Evolutionary conservation across 257 asterid genomes (phyloP), one percentile per base, ranked within the genome.

Genomic region (Solanum pimpinellifolium): DNA sequence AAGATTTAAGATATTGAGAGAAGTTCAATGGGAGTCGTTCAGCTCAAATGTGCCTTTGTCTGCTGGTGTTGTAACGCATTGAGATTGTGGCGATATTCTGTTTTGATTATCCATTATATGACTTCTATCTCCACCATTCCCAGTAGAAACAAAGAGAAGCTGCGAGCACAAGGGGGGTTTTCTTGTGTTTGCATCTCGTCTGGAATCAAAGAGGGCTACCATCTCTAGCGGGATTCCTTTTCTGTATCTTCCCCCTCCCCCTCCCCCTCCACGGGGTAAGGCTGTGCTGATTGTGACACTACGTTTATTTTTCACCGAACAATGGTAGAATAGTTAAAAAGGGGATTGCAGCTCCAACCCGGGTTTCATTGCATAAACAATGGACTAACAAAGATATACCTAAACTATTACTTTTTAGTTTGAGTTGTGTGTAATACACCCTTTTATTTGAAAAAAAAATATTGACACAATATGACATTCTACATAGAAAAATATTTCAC

Each of bases 11-110:
- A 87, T 93, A 70, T 91, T 96, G 68, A 89, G 95, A 89, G 92
- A 91, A 83, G 87, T 94, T 80, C 93, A 94, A 3, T 95, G 99
- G 98, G 92, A 92, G 68, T 91, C 94, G 5, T 87, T 94, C 85
- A 85, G 85, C 35, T 89, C 89, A 91, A 94, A 91, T 86, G 85
- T 72, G 87, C 87, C 91, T 20, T 37, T 89, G 90, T 74, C 96
- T 25, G 87, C 91, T 49, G 90, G 68, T 12, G 82, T 69, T 65
- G 42, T 46, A 65, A 84, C 86, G 68, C 80, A 65, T 25, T 84
- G 78, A 84, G 44, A 56, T 84, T 66, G 70, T 70, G 84, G 42
- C 66, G 39, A 27, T 78, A 44, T 46, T 27, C 62, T 47, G 66
- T 78, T 49, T 46, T 16, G 84, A 78, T 78, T 46, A 25, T 78